These are phyloP conservation scores for Neurospora intermedia DNA, from an alignment of 495 filamentous ascomycete species.

Conservation along the genomic window DNA sequence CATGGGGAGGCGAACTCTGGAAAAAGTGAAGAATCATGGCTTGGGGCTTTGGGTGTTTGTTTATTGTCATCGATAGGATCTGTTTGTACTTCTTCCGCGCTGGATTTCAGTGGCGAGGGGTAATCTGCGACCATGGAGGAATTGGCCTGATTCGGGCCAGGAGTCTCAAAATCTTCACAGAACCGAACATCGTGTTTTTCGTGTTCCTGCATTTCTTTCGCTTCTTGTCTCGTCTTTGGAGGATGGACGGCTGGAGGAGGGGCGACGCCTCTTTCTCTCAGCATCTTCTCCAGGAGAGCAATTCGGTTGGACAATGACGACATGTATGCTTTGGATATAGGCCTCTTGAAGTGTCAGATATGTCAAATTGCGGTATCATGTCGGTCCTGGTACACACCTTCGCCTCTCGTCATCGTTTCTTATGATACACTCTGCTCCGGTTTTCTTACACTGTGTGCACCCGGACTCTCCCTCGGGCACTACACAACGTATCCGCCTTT, in stretches of 20 bases:
- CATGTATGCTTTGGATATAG: slow-evolving; percentile 48
- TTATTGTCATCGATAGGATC: slow-evolving; percentile 6
- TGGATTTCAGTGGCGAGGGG: slow-evolving; percentile 19
- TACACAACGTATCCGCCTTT: slow-evolving; percentile 46
- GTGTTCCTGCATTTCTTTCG: slow-evolving; percentile 11
- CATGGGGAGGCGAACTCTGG: slow-evolving; percentile 22
- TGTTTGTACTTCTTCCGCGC: slow-evolving; percentile 15
- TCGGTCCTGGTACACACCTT: slow-evolving; percentile 21
- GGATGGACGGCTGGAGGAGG: slow-evolving; percentile 42
- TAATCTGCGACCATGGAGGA: slow-evolving; percentile 12
- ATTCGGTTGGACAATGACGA: slow-evolving; percentile 42
- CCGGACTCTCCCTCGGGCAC: slow-evolving; percentile 39
- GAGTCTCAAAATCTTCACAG: slow-evolving; percentile 2
- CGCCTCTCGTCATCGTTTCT: slow-evolving; percentile 47
- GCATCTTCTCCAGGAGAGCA: slow-evolving; percentile 37
- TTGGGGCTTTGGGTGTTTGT: slow-evolving; percentile 2
- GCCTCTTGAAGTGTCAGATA: slow-evolving; percentile 21
- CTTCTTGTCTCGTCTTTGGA: slow-evolving; percentile 38
- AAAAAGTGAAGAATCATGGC: slow-evolving; percentile 17
- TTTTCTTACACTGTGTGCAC: slow-evolving; percentile 42
- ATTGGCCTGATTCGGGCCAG: slow-evolving; percentile 6
- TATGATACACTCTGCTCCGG: slow-evolving; percentile 41
- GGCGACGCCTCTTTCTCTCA: slow-evolving; percentile 35
- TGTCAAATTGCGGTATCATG: neutral
- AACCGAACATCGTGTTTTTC: slow-evolving; percentile 3